A percentile compares a stretch with the other conserved stretches of the same genome.
Conservation (phyloP, 2,329 filamentous ascomycete genomes). For the Paramyrothecium roridum region DNA sequence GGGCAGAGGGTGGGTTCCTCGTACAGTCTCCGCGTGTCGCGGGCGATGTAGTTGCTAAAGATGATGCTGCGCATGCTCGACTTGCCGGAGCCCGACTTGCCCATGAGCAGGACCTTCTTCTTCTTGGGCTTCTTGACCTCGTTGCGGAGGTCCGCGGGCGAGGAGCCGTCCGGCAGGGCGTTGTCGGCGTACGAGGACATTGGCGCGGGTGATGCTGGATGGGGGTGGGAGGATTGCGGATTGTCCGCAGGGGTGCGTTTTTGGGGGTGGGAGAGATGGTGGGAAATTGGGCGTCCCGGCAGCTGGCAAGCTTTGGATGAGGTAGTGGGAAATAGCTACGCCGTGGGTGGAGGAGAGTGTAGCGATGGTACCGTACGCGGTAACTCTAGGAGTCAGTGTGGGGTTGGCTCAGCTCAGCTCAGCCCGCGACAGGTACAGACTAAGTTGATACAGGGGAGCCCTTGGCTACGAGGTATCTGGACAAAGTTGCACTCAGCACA, state of each 20-base stretch:
- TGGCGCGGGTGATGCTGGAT: constrained; percentile 8
- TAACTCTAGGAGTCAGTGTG: not conserved
- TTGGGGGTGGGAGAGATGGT: too few relatives aligned
- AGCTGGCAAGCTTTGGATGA: too few relatives aligned
- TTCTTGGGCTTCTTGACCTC: constrained; percentile 71
- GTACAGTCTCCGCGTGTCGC: constrained; percentile 82
- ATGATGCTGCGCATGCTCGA: constrained; percentile 98
- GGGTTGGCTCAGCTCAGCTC: not conserved
- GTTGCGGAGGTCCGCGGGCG: constrained; percentile 34
- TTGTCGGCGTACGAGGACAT: constrained; percentile 31
- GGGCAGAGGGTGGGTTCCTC: constrained; percentile 10
- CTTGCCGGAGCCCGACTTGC: constrained; percentile 95
- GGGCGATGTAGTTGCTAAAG: constrained; percentile 97
- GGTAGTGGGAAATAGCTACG: not conserved
- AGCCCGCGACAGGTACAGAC: too few relatives aligned
- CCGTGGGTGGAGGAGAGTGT: not conserved
- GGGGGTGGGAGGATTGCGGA: too few relatives aligned
- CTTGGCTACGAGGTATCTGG: not conserved
- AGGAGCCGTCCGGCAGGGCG: constrained; percentile 20
- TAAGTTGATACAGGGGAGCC: too few relatives aligned
- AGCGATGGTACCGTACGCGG: not conserved
- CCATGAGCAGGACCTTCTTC: constrained; percentile 86
- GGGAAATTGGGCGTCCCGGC: too few relatives aligned
- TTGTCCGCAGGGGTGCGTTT: too few relatives aligned
- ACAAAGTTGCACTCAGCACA: too few relatives aligned